phyloP scores from a whole-genome alignment of 1,284 basidiomycete species.

The Boletellus deceptivus region DNA sequence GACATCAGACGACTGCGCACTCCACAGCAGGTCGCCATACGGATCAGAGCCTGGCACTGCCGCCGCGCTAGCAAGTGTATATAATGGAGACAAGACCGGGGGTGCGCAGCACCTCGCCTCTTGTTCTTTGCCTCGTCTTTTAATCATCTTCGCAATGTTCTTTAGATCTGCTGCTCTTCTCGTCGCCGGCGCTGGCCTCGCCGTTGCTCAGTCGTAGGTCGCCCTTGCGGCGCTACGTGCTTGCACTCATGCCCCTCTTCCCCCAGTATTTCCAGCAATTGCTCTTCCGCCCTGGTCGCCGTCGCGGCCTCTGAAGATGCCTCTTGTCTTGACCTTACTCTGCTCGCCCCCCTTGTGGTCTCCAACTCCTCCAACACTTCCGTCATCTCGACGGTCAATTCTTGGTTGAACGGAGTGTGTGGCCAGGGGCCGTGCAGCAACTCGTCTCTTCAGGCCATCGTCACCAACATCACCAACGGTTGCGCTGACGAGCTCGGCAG shows the following conservation, averaged over 20 bases:
- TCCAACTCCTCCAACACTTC: constrained; percentile 40
- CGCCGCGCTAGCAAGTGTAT: constrained; percentile 8
- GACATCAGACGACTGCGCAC: too few species aligned
- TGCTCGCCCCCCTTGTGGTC: constrained; percentile 44
- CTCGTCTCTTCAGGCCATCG: constrained; percentile 44
- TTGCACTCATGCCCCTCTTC: constrained; percentile 11
- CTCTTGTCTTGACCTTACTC: constrained; percentile 51
- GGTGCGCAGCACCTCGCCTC: constrained; percentile 14
- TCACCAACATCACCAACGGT: constrained; percentile 44
- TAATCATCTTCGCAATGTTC: constrained; percentile 18
- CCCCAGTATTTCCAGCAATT: constrained; percentile 23
- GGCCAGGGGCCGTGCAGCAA: constrained; percentile 55
- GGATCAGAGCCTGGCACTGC: neutral
- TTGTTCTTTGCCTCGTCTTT: neutral
- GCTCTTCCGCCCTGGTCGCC: constrained; percentile 35
- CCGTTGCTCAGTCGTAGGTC: constrained; percentile 47
- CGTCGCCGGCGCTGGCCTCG: constrained; percentile 40
- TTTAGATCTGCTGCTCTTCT: constrained; percentile 33
- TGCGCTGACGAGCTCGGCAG: constrained; percentile 49
- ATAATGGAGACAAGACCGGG: constrained; percentile 9
- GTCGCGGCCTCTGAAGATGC: constrained; percentile 47
- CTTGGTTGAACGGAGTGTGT: constrained; percentile 59
- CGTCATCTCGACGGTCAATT: constrained; percentile 50
- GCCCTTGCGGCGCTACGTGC: neutral
- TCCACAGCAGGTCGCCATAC: too few species aligned